Base-by-base conservation (phyloP, 768 basidiomycete genomes). In the Asterophora parasitica region DNA sequence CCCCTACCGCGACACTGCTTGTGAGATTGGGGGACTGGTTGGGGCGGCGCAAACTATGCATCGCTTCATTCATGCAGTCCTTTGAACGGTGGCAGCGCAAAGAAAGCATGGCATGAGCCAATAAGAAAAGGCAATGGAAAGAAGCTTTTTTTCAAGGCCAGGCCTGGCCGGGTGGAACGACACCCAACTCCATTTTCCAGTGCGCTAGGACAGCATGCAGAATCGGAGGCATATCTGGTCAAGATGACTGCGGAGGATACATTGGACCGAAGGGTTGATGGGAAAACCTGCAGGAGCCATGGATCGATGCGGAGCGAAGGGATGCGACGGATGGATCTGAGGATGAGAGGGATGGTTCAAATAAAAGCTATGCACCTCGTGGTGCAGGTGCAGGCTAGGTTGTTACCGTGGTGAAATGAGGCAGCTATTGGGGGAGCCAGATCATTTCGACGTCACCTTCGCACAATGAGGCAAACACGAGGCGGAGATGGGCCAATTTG, bases 391-490 rank as follows among this genome's bases (percentile, higher is more conserved):
- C 13, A 13, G 16, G 7, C 12, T 19, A 37, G 15, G 26, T 1
- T 26, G 20, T 23, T 11, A 11, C 34, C 44, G 34, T 45, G 33
- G 26, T 31, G 10, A 17, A 42, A 12, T 9, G 20, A 44, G 19
- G 31, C 19, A 17, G 36, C 3, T 5, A 19, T 33, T 36, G 35
- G 40, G 30, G 27, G 23, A 23, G 23, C 23, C 23, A 48, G 26
- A 16, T 33, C 16, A 2, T 26, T 16, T 31, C 20, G 19, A 35
- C 34, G 46, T 54, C 49, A 55, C 50, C 34, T 42, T 44, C 4
- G 7, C 7, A n/a, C 31, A 49, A 49, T 16, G 54, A 55, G 54
- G 48, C 50, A 17, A 39, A 43, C 54, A 52, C 50, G 36, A 52
- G 50, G 50, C 47, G 40, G 13, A 28, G 16, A 16, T 26, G 35